Evolutionary conservation across 495 filamentous ascomycete species (phyloP), one percentile per base, ranked within the genome.

Genomic region (Xanthoparmelia taractica): DNA sequence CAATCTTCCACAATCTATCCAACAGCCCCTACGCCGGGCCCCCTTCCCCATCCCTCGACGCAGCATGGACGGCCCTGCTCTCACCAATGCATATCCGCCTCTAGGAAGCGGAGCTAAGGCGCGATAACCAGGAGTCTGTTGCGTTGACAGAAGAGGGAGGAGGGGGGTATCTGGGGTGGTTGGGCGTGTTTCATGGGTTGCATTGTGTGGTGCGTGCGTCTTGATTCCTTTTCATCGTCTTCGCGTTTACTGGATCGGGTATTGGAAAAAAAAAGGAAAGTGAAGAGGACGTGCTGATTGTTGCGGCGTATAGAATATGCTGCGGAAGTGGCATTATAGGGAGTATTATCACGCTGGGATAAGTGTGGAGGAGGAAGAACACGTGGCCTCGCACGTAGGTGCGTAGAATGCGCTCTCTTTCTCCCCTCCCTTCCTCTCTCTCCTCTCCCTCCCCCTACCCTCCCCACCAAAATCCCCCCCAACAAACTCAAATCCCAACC

Each of bases 121-220:
- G 55, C 3, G 60, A 65, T 20, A 73, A 72, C 57, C 68, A 65
- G 34, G 69, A 63, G 1, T 68, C 72, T 11, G 62, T 70, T 2
- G 60, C 66, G 18, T 69, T 70, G 31, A n/a, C n/a, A n/a, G n/a
- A n/a, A n/a, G 57, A 71, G 15, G 67, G 68, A 20, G 67, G 65
- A 31, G 72, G 66, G 33, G 74, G 73, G 38, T 73, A 74, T 57
- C 45, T 72, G 25, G 73, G 63, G 4, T 69, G 67, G 56, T 12
- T 76, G 36, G 70, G 70, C 13, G 73, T 75, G 8, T 71, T 68
- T 48, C 74, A 76, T 52, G 62, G 72, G 34, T 45, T 75, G 1
- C 74, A 76, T 58, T 76, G 74, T 37, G 60, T 74, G 7, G 66
- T 67, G 23, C 7, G 66, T 67, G 23, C 7, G 66, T 65, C 8